Evolutionary conservation across 345 rosid species (phyloP), one percentile per base, ranked within the genome.

Genomic region (Trapa bicornis): DNA sequence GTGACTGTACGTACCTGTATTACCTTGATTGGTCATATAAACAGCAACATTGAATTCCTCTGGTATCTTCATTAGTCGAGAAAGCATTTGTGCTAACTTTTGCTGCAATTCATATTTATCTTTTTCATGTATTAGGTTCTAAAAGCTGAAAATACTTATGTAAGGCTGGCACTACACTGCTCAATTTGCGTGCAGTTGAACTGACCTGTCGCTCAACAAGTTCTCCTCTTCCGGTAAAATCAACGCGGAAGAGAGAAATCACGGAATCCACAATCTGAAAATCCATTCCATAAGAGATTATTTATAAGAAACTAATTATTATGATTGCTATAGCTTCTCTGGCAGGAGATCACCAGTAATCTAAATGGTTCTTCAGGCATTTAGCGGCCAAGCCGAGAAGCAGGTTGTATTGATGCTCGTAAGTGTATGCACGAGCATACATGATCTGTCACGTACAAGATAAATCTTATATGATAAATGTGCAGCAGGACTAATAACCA

Each of bases 1-100:
- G 37, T 29, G 45, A 33, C 37, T 29, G 13, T 45, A 45, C 48
- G 14, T 37, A 37, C 33, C 37, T 10, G 1, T 22, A 22, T 37
- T 77, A 87, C 96, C 99, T 80, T 89, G 95, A 83, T 88, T 94
- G 69, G 99, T 91, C 87, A 91, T 84, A 81, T 81, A 91, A 71
- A 89, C 91, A 63, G 96, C 99, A 48, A 94, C 87, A 12, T 87
- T 91, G 77, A 89, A 94, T 78, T 93, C 98, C 75, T 93, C 96
- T 3, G 97, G 90, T 52, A 93, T 87, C 86, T 90, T 93, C 38
- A 74, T 85, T 63, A 90, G 71, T 65, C 88, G 68, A 38, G 91
- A 93, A 45, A 93, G 91, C 98, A 90, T 91, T 75, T 89, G 97
- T 39, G 95, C 96, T 80, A 94, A 74, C 70, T 91, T 91, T 94